Evolutionary conservation across 169 alveolate species (phyloP).

Genomic region (Plasmodium gonderi): DNA sequence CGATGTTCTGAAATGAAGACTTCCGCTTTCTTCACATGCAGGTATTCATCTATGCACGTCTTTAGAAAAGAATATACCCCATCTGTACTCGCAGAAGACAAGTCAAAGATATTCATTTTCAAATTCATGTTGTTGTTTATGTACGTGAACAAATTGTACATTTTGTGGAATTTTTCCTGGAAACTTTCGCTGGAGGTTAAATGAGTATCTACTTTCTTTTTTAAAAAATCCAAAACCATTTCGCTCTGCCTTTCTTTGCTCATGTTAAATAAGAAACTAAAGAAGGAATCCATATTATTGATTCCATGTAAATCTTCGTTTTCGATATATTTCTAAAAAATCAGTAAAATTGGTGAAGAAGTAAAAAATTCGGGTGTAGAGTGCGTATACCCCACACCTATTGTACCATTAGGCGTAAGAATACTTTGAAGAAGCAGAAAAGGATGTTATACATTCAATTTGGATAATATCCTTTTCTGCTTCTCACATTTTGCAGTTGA

Average conservation of each 20-base stretch:
- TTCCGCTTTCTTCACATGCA: slow-evolving; percentile 29
- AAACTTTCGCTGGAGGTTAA: slow-evolving; percentile 14
- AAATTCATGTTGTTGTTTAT: slow-evolving; percentile 47
- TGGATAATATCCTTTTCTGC: too few relatives aligned
- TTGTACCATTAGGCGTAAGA: too few relatives aligned
- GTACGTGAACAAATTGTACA: slow-evolving; percentile 14
- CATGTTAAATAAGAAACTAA: slow-evolving; percentile 65
- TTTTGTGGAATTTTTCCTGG: slow-evolving; percentile 44
- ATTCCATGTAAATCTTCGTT: slow-evolving; percentile 35
- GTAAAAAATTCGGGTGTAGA: neutral
- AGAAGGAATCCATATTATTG: slow-evolving; percentile 45
- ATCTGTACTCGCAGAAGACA: slow-evolving; percentile 8
- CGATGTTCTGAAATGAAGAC: slow-evolving; percentile 9
- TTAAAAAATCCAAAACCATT: slow-evolving; percentile 33
- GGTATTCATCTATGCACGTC: slow-evolving; percentile 39
- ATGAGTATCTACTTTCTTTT: neutral
- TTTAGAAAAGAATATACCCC: slow-evolving; percentile 30
- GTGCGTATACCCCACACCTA: too few relatives aligned
- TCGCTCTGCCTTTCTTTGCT: slow-evolving; percentile 8
- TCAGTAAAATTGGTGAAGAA: too few relatives aligned
- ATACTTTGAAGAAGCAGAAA: too few relatives aligned
- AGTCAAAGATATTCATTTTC: slow-evolving; percentile 34
- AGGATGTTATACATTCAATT: too few relatives aligned
- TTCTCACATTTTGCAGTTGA: too few relatives aligned
- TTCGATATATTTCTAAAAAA: slow-evolving; percentile 31